These are phyloP conservation scores for Leptoxyphium fumago DNA, from an alignment of 2,329 filamentous ascomycete species.

Conservation along the genomic window DNA sequence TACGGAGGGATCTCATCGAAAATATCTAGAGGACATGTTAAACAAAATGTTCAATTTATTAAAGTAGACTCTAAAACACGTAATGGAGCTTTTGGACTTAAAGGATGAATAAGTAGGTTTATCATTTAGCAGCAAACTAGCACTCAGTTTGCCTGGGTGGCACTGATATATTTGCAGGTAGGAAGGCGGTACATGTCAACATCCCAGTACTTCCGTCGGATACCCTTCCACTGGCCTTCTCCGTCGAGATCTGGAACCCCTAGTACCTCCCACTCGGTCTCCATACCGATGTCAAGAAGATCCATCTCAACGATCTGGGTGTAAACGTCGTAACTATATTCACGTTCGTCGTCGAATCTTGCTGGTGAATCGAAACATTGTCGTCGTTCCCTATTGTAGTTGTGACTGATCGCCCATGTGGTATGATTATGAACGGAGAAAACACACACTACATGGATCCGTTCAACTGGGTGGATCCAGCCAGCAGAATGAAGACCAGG, in stretches of 20 bases:
- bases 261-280: constrained; percentile 73
- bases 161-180: constrained; percentile 51
- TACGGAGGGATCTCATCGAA: constrained; percentile 19
- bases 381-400: too few relatives aligned
- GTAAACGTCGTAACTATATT: constrained; percentile 72
- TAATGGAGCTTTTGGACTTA: constrained; percentile 18
- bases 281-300: constrained; percentile 73
- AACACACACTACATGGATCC: too few relatives aligned
- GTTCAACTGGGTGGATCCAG: too few relatives aligned
- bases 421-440: too few relatives aligned
- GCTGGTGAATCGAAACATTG: too few relatives aligned
- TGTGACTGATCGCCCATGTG: too few relatives aligned
- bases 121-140: too few relatives aligned
- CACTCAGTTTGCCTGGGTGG: neutral
- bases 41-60: constrained; percentile 20
- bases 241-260: constrained; percentile 57
- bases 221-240: constrained; percentile 72
- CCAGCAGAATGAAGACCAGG: too few relatives aligned
- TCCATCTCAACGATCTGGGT: constrained; percentile 78
- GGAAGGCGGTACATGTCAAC: constrained; percentile 64
- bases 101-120: constrained; percentile 12
- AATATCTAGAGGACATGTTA: constrained; percentile 17
- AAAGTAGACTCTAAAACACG: constrained; percentile 17
- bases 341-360: too few relatives aligned
- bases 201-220: constrained; percentile 80